Percentiles rank a stretch among this genome's conserved stretches.
phyloP scores from a whole-genome alignment of 306 rosid genomes.

The Ammopiptanthus mongolicus region DNA sequence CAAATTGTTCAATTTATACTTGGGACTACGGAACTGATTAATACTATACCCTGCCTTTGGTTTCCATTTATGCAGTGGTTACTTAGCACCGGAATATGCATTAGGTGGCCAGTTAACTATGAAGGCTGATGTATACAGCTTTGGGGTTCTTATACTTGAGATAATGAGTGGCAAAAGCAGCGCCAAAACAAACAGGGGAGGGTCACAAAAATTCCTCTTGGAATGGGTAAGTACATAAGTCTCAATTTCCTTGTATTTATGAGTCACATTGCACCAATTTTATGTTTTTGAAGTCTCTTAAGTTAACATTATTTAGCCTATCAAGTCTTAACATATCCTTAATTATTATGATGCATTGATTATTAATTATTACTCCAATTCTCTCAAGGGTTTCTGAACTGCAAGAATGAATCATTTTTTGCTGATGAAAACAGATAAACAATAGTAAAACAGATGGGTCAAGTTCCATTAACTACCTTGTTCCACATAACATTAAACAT shows the following conservation, averaged over 20 bases:
- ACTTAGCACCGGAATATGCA: slow-evolving; percentile 97
- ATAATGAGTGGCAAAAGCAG: slow-evolving; percentile 73
- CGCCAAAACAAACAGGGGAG: slow-evolving; percentile 51
- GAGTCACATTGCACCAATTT: background rate
- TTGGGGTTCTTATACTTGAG: slow-evolving; percentile 88
- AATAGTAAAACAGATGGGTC: background rate
- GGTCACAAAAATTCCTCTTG: slow-evolving; percentile 50
- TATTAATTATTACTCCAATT: background rate
- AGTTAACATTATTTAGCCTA: background rate
- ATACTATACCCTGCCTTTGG: slow-evolving; percentile 13
- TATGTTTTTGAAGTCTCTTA: background rate
- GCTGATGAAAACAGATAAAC: background rate
- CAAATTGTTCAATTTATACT: slow-evolving; percentile 1
- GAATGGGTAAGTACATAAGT: slow-evolving; percentile 76
- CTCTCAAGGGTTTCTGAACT: background rate
- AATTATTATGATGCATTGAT: background rate
- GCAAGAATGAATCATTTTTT: no score
- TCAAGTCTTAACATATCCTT: background rate
- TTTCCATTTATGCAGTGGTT: slow-evolving; percentile 58
- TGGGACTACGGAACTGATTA: background rate
- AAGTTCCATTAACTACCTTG: background rate
- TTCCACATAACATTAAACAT: no score
- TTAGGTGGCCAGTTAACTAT: slow-evolving; percentile 84
- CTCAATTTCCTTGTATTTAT: background rate
- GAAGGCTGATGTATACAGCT: slow-evolving; percentile 91